Evolutionary conservation across 768 basidiomycete species (phyloP).

Genomic region (Macrolepiota fuliginosa): DNA sequence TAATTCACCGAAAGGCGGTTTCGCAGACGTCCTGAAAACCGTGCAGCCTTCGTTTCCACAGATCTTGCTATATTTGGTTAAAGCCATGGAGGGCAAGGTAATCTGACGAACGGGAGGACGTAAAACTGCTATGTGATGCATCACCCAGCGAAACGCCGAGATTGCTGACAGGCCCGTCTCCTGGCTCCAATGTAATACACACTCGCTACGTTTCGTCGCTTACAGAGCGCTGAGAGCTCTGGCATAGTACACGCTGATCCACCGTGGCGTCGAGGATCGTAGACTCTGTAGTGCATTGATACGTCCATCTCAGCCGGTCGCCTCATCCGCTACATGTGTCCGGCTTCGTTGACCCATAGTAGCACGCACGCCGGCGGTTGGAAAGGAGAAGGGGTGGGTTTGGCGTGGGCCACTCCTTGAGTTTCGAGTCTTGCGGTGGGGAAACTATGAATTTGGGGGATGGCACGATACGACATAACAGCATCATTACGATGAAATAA

Average conservation of each 20-base stretch:
- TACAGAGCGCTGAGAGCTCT: not conserved
- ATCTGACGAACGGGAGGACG: not conserved
- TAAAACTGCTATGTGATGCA: not conserved
- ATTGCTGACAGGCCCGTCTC: not conserved
- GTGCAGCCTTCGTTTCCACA: not conserved
- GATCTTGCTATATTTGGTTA: not conserved
- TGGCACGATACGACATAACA: not conserved
- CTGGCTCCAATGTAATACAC: not conserved
- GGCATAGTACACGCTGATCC: not conserved
- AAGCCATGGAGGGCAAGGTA: not conserved
- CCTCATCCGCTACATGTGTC: not conserved
- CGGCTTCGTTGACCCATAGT: not conserved
- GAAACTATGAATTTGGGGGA: not conserved
- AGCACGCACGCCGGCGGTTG: not conserved
- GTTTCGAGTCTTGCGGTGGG: not conserved
- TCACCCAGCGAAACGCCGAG: not conserved
- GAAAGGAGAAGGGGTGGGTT: not conserved
- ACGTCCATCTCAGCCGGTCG: not conserved
- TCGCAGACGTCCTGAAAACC: not conserved
- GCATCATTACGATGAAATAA: not conserved
- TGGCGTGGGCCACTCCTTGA: not conserved
- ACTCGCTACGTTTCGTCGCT: not conserved
- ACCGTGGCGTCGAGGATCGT: not conserved
- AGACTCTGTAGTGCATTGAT: not conserved
- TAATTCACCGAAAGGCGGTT: not conserved